A percentile compares a stretch with the other conserved stretches of the same genome.
These are phyloP conservation scores for Epicoccum sorghinum DNA, from an alignment of 2,329 filamentous ascomycete genomes.

Conservation along the genomic window DNA sequence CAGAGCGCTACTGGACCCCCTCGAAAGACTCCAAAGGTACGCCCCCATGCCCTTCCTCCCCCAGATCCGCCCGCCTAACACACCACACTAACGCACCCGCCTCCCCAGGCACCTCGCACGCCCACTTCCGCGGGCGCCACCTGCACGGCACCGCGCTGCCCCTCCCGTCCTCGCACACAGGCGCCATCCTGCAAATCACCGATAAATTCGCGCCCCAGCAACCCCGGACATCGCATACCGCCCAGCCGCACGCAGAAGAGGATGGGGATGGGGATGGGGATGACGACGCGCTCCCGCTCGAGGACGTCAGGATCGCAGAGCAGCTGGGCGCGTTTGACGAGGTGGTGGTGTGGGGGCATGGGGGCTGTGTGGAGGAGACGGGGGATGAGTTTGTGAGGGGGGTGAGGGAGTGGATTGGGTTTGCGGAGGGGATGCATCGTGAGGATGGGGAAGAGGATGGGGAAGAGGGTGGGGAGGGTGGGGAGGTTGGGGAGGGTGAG, in stretches of 20 bases:
- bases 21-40: conserved; percentile 49
- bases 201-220: conserved; percentile 28
- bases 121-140: conserved; percentile 70
- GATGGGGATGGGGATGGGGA: conserved; percentile 14
- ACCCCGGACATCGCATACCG: background rate
- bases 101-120: conserved; percentile 26
- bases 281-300: background rate
- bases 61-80: no score
- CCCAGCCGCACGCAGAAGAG: background rate
- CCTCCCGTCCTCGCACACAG: conserved; percentile 74
- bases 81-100: background rate
- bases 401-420: conserved; percentile 79
- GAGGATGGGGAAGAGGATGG: conserved; percentile 25
- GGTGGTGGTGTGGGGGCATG: conserved; percentile 85
- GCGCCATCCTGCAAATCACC: conserved; percentile 47
- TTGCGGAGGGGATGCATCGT: conserved; percentile 64
- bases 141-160: conserved; percentile 70
- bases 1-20: conserved; percentile 74
- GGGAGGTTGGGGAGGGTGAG: no score
- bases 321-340: conserved; percentile 73
- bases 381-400: conserved; percentile 75
- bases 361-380: conserved; percentile 63
- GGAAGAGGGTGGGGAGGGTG: background rate
- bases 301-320: conserved; percentile 58
- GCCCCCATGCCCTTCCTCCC: background rate